Evolutionary conservation across 495 filamentous ascomycete species (phyloP), one percentile per base, ranked within the genome.

Genomic region (Podospora sp.): DNA sequence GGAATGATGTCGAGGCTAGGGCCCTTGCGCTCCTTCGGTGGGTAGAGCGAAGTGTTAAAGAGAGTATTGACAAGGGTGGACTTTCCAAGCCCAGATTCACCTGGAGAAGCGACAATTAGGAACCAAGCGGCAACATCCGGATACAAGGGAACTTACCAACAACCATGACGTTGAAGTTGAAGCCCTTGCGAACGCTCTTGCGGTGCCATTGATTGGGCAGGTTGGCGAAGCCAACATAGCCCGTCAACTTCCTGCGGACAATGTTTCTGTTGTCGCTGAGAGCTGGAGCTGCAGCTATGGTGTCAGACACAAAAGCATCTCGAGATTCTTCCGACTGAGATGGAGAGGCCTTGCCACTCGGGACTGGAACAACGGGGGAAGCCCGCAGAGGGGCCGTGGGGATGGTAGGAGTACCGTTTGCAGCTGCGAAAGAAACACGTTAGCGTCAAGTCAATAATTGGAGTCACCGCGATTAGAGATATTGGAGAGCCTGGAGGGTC

Each of bases 121-220:
- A 63, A n/a, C 52, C 52, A 7, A 62, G 29, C 24, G 24, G 8
- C 26, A 22, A 14, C n/a, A 29, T 66, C 0, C 16, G 35, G 49
- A 24, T 68, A 9, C 29, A 2, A 14, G 7, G 26, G 52, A 63
- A 86, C 84, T 67, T 85, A 99, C 95, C 95, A 80, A 99, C 95
- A 80, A 99, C 95, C 95, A 99, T 99, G 66, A 98, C 95, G 77
- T 99, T 99, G 86, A 99, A 99, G 87, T 98, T 99, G 89, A 99
- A 99, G 66, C 95, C 95, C 81, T 99, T 99, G 76, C 95, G 91
- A 73, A 99, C 96, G 87, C 94, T 97, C 90, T 99, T 99, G 80
- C 95, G 93, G 85, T 99, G 95, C 96, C 96, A 99, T 82, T 99
- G 95, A 82, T 99, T 99, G 53, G 95, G 95, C 80, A 99, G 83